Conservation (phyloP, 1,284 basidiomycete species). For the Mycosarcoma mackinlayi region DNA sequence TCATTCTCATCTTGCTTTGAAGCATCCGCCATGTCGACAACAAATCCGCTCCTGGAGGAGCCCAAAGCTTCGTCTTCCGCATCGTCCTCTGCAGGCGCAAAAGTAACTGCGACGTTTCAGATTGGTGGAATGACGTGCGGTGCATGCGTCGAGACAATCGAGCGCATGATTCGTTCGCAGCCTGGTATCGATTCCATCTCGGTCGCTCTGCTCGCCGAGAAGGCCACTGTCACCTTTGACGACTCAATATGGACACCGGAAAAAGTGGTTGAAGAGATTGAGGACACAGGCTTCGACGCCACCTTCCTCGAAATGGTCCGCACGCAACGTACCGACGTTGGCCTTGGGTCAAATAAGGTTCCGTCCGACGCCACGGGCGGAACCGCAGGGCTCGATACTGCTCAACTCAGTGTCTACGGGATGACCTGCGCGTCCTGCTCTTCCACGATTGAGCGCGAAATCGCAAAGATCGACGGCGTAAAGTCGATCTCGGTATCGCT, state of each 20-base stretch:
- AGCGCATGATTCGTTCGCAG: constrained; percentile 85
- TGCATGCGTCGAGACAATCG: constrained; percentile 92
- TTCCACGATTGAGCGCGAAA: constrained; percentile 79
- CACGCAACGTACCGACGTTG: constrained; percentile 14
- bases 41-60: constrained; percentile 23
- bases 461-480: constrained; percentile 74
- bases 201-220: constrained; percentile 92
- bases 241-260: constrained; percentile 79
- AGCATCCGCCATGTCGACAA: constrained; percentile 35
- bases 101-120: constrained; percentile 73
- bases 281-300: constrained; percentile 91
- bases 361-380: not conserved
- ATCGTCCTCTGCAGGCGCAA: constrained; percentile 11
- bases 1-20: too few relatives aligned
- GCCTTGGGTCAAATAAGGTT: constrained; percentile 2
- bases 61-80: constrained; percentile 20
- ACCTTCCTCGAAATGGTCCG: constrained; percentile 33
- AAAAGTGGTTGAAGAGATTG: constrained; percentile 80
- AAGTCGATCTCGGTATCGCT: constrained; percentile 54
- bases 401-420: constrained; percentile 80
- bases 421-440: constrained; percentile 90
- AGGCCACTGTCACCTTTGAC: constrained; percentile 90
- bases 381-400: constrained; percentile 16
- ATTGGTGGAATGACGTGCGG: constrained; percentile 94
- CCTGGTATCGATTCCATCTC: constrained; percentile 86